Conservation (phyloP, 2,329 filamentous ascomycete genomes). For the Aspergillus unguis region DNA sequence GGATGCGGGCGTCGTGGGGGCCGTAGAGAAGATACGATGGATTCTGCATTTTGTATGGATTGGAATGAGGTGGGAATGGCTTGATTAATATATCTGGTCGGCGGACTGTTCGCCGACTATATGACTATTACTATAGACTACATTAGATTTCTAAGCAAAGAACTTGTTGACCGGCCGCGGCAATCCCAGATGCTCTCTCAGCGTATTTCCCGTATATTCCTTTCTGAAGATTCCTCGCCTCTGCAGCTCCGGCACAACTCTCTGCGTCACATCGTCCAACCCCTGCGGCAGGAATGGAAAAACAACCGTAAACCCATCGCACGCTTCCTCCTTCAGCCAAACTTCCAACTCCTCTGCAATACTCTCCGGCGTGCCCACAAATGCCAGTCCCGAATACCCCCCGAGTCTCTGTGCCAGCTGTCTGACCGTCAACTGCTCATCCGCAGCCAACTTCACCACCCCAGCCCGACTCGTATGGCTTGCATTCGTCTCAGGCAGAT, state of each 20-base stretch:
- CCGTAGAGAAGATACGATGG: constrained; percentile 44
- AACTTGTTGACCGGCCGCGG: constrained; percentile 46
- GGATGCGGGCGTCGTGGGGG: constrained; percentile 35
- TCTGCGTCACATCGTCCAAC: constrained; percentile 48
- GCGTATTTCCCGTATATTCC: constrained; percentile 52
- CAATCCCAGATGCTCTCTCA: constrained; percentile 55
- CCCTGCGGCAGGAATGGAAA: constrained; percentile 53
- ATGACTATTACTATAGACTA: too few relatives aligned
- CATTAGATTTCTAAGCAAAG: constrained; percentile 18
- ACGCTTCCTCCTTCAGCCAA: constrained; percentile 49
- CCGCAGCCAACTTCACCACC: constrained; percentile 45
- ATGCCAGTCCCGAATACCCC: constrained; percentile 50
- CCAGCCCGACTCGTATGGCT: constrained; percentile 50
- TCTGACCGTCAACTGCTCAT: constrained; percentile 49
- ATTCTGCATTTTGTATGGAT: constrained; percentile 22
- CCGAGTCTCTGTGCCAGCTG: constrained; percentile 53
- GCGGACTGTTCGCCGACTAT: too few relatives aligned
- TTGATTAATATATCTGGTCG: too few relatives aligned
- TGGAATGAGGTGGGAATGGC: too few relatives aligned
- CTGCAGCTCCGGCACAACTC: constrained; percentile 51
- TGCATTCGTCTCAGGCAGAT: constrained; percentile 54
- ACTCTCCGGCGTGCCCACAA: constrained; percentile 49
- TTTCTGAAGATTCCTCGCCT: constrained; percentile 50
- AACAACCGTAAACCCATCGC: constrained; percentile 52
- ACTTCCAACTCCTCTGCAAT: constrained; percentile 50